Percentiles rank a stretch among this genome's conserved stretches.
Evolutionary conservation across 2,329 filamentous ascomycete species (phyloP).

Genomic region (Periconia sp.): DNA sequence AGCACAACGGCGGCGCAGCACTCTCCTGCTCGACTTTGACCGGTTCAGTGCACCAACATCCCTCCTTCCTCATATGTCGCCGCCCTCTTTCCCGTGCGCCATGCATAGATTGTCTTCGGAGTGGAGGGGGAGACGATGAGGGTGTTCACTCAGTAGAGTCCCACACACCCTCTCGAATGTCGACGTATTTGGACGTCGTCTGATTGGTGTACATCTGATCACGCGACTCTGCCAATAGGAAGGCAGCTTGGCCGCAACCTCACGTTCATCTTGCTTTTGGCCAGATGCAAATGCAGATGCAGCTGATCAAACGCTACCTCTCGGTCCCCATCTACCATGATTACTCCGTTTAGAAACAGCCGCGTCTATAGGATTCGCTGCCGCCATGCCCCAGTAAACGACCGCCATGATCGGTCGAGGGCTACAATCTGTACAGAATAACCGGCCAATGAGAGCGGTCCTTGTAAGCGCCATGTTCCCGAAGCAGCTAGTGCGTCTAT

Average conservation of each 20-base stretch:
- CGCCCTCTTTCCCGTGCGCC: not conserved
- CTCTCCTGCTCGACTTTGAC: not conserved
- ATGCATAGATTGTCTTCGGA: conserved; percentile 6
- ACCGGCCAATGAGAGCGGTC: conserved; percentile 9
- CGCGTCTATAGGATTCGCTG: conserved; percentile 10
- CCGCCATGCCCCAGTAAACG: conserved; percentile 8
- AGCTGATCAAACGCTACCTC: not conserved
- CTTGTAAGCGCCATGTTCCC: conserved; percentile 16
- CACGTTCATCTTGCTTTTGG: not conserved
- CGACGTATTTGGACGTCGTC: not conserved
- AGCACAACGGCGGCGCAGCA: not conserved
- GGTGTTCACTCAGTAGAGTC: not conserved
- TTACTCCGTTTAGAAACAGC: conserved; percentile 10
- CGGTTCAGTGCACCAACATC: not conserved
- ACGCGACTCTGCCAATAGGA: conserved; percentile 8
- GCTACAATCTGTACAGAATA: conserved; percentile 1
- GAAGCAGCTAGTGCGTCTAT: conserved; percentile 12
- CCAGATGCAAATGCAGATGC: not conserved
- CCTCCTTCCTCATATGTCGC: not conserved
- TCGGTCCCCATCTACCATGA: conserved; percentile 5
- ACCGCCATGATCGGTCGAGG: conserved; percentile 5
- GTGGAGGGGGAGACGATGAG: not conserved
- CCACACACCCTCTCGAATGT: conserved; percentile 2
- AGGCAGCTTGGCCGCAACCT: not conserved
- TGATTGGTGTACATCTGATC: conserved; percentile 9